Evolutionary conservation across 257 asterid species (phyloP).

Genomic region (Primulina eburnea): DNA sequence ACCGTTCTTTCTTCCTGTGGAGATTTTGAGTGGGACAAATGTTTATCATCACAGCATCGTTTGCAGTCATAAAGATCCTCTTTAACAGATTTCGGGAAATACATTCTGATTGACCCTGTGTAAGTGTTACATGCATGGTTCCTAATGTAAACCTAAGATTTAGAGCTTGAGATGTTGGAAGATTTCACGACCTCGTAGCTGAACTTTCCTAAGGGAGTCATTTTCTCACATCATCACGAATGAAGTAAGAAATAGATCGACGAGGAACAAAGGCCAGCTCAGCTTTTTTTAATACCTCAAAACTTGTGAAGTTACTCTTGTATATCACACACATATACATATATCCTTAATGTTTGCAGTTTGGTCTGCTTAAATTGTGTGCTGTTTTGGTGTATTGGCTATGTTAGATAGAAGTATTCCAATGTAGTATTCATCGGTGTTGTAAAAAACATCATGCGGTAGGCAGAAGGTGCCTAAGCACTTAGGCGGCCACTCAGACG

Average conservation of each 20-base stretch:
- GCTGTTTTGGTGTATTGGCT: neutral
- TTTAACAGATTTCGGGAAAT: neutral
- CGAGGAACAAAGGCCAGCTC: neutral
- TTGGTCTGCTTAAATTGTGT: neutral
- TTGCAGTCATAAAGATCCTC: conserved; percentile 28
- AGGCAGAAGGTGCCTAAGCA: too few relatives aligned
- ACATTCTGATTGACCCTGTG: neutral
- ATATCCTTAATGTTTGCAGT: neutral
- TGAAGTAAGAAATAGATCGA: conserved; percentile 13
- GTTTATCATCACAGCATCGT: conserved; percentile 32
- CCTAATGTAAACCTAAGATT: neutral
- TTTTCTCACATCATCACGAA: neutral
- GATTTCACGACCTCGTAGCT: neutral
- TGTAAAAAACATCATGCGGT: too few relatives aligned
- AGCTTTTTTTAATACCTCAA: neutral
- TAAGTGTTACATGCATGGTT: neutral
- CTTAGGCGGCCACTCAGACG: too few relatives aligned
- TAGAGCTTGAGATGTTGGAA: neutral
- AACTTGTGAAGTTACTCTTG: neutral
- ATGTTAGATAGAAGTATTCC: neutral
- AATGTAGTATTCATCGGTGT: too few relatives aligned
- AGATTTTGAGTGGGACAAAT: conserved; percentile 45
- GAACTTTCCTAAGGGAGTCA: too few relatives aligned
- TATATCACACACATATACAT: neutral
- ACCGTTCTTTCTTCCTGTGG: conserved; percentile 77